Conservation (phyloP, 805 yeast genomes). For the Yarrowia porcina region DNA sequence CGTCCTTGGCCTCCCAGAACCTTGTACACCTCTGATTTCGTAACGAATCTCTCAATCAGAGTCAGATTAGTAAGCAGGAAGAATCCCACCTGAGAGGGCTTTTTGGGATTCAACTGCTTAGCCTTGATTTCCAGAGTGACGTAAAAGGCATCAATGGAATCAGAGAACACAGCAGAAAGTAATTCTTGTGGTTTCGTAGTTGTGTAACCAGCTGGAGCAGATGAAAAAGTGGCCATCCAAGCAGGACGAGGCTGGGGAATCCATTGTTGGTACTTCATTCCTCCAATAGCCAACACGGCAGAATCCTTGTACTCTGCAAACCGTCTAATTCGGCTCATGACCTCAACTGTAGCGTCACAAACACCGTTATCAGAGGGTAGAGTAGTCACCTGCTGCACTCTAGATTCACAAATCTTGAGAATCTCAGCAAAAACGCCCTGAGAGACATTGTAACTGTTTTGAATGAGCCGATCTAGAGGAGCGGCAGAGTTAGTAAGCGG, state of each 20-base stretch:
- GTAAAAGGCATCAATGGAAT: constrained; percentile 71
- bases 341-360: constrained; percentile 67
- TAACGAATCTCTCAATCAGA: constrained; percentile 68
- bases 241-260: constrained; percentile 57
- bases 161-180: constrained; percentile 67
- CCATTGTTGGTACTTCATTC: constrained; percentile 63
- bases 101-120: constrained; percentile 37
- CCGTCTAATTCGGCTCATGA: constrained; percentile 62
- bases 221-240: constrained; percentile 50
- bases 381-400: constrained; percentile 46
- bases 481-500: constrained; percentile 27
- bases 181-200: constrained; percentile 49
- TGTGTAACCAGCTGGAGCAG: constrained; percentile 45
- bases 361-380: constrained; percentile 69
- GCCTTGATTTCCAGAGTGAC: constrained; percentile 62
- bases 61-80: constrained; percentile 67
- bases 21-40: constrained; percentile 42
- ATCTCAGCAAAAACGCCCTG: constrained; percentile 52
- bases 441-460: constrained; percentile 28
- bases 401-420: constrained; percentile 52
- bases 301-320: constrained; percentile 61
- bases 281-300: constrained; percentile 49
- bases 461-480: not conserved
- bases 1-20: constrained; percentile 59
- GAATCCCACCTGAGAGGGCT: constrained; percentile 53